Percentiles rank a stretch among this genome's conserved stretches.
Evolutionary conservation across 345 rosid genomes (phyloP).

Genomic region (Murraya koenigii): DNA sequence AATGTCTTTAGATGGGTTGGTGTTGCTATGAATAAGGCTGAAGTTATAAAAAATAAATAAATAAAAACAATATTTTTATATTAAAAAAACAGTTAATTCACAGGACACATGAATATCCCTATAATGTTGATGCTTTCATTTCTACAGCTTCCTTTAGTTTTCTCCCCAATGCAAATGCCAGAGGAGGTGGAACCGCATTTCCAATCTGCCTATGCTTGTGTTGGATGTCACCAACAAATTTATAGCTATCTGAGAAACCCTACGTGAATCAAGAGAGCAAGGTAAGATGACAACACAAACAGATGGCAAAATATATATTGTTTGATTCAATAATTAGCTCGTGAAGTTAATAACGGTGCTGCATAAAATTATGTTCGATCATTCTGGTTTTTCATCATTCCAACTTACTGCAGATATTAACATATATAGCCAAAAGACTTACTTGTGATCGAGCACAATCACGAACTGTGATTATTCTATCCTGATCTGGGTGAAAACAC

Average conservation of each 20-base stretch:
- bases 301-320: background rate
- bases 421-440: slow-evolving; percentile 6
- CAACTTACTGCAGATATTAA: background rate
- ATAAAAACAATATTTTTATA: no score
- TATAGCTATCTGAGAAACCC: slow-evolving; percentile 52
- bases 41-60: no score
- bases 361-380: no score
- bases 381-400: background rate
- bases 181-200: slow-evolving; percentile 63
- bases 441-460: slow-evolving; percentile 94
- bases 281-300: background rate
- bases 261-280: slow-evolving; percentile 3
- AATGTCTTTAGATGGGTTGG: no score
- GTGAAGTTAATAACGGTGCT: background rate
- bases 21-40: no score
- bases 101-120: background rate
- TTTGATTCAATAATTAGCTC: background rate
- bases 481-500: slow-evolving; percentile 94
- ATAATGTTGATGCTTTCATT: background rate
- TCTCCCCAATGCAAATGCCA: slow-evolving; percentile 49
- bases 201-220: slow-evolving; percentile 61
- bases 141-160: slow-evolving; percentile 51
- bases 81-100: no score
- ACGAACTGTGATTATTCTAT: slow-evolving; percentile 77
- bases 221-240: slow-evolving; percentile 47